Base-by-base conservation (phyloP, 768 basidiomycete species). In the Podaxis carcinomalis region DNA sequence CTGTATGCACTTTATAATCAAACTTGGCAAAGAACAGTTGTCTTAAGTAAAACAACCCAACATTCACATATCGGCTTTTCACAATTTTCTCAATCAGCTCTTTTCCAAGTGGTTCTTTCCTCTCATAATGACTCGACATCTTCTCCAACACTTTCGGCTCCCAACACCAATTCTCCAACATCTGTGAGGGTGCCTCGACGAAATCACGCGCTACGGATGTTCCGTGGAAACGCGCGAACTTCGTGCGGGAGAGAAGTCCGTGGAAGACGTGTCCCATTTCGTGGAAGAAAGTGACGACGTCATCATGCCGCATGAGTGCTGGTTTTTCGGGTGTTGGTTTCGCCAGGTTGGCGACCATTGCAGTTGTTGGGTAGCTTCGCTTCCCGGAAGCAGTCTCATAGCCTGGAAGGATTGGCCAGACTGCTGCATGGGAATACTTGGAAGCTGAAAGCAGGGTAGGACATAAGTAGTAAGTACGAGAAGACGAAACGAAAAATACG, bases 151-250 rank as follows among this genome's bases (percentile, higher is more conserved):
- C 90, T 55, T 83, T 80, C 0, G 86, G 88, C 68, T 93, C 90
- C 89, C 90, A 93, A 67, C 91, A 93, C 93, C 93, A 95, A 68
- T 94, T 92, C 74, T 95, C 93, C 62, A 94, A 77, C 93, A 94
- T 94, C 75, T 95, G 92, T 16, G 88, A 90, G 0, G 93, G 93
- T 2, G 93, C 93, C 73, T 95, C 92, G 9, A 93, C 92, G 63
- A 93, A 93, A 71, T 93, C 92, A 4, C 88, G 74, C 5, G 89
- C 88, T 25, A 91, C 88, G 27, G 83, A 82, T 35, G 90, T 93
- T 19, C 93, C 92, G 65, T 94, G 92, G 83, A 94, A 95, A 13
- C 87, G 77, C 21, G 85, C 74, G 69, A 85, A 93, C 62, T 80
- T 82, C 35, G 91, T 92, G 61, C 75, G 78, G 66, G 86, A 88